A percentile compares a stretch with the other conserved stretches of the same genome.
phyloP scores from a whole-genome alignment of 2,329 filamentous ascomycete genomes.

The Fusarium beomiforme region DNA sequence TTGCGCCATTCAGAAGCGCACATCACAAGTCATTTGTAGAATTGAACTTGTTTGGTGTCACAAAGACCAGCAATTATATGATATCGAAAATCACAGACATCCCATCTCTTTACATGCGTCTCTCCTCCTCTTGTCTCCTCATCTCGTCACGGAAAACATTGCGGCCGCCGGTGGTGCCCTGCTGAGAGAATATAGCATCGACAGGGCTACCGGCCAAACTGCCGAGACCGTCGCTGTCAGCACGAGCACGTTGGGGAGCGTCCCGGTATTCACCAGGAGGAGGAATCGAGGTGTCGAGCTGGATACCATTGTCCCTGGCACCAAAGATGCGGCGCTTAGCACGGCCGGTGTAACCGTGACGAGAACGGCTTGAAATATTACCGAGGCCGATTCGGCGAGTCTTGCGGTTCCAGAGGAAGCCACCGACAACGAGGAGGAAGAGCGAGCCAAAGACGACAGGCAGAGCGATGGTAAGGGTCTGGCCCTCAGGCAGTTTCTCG shows the following conservation, averaged over 20 bases:
- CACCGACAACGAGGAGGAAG: conserved; percentile 60
- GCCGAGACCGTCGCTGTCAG: conserved; percentile 60
- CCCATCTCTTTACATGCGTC: conserved; percentile 34
- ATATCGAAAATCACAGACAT: not conserved
- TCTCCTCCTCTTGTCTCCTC: conserved; percentile 56
- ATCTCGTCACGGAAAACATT: conserved; percentile 64
- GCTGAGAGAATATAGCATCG: conserved; percentile 53
- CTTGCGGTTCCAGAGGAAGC: conserved; percentile 66
- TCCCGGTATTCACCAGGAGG: conserved; percentile 49
- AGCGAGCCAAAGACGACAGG: conserved; percentile 61
- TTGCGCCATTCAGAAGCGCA: conserved; percentile 5
- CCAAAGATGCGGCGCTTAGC: conserved; percentile 50
- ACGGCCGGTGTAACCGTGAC: conserved; percentile 57
- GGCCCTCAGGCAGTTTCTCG: conserved; percentile 47
- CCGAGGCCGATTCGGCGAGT: conserved; percentile 61
- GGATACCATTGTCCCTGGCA: conserved; percentile 54
- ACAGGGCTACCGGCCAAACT: conserved; percentile 61
- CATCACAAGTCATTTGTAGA: conserved; percentile 18
- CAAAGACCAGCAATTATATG: not conserved
- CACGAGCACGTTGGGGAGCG: conserved; percentile 42
- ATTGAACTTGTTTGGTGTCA: not conserved
- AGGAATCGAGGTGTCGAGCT: conserved; percentile 53
- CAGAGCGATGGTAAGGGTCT: conserved; percentile 63
- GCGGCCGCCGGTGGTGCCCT: conserved; percentile 45
- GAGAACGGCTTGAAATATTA: conserved; percentile 60